Evolutionary conservation across 805 yeast species (phyloP).

Genomic region (Teunomyces cretensis): DNA sequence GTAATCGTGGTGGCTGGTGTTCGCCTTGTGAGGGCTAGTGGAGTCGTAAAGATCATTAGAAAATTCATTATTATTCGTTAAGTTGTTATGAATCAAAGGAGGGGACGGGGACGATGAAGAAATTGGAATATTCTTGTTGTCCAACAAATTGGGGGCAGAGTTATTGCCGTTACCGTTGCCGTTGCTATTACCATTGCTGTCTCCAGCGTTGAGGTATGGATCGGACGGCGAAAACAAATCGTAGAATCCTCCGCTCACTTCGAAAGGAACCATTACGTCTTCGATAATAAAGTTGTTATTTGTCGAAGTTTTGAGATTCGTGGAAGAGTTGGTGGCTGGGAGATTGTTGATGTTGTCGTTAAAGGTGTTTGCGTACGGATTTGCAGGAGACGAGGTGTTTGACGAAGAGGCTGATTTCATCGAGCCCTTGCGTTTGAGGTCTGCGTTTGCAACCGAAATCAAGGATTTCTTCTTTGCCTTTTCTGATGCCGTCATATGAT

Average conservation of each 20-base stretch:
- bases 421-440: constrained; percentile 8
- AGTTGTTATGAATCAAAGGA: constrained; percentile 2
- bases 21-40: constrained; percentile 1
- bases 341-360: neutral
- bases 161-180: constrained; percentile 1
- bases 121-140: constrained; percentile 2
- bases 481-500: constrained; percentile 13
- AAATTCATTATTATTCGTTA: constrained; percentile 4
- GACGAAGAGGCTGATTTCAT: neutral
- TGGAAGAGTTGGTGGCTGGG: neutral
- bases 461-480: constrained; percentile 17
- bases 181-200: neutral
- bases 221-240: constrained; percentile 25
- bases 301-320: neutral
- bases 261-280: constrained; percentile 30
- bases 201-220: neutral
- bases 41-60: constrained; percentile 2
- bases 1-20: constrained; percentile 1
- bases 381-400: constrained; percentile 4
- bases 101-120: constrained; percentile 8
- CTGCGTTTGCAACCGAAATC: constrained; percentile 14
- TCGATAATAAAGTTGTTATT: constrained; percentile 23
- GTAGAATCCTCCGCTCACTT: constrained; percentile 27
- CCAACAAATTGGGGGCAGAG: constrained; percentile 1
- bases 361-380: neutral